phyloP scores from a whole-genome alignment of 2,329 filamentous ascomycete genomes.

The Arthrobotrys sphaeroides region DNA sequence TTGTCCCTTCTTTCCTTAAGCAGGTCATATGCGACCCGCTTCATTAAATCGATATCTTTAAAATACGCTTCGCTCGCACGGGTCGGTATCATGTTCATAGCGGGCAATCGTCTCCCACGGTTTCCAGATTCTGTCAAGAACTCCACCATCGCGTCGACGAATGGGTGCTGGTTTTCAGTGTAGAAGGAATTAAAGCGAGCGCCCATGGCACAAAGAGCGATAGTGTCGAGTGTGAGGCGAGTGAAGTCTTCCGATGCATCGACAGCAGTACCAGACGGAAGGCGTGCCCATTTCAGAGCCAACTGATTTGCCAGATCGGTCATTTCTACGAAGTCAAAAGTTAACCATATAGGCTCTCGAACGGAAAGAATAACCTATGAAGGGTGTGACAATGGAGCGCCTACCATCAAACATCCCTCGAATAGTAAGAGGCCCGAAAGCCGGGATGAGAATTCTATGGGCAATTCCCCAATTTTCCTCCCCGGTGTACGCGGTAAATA shows the following conservation, averaged over 20 bases:
- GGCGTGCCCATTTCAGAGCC: constrained; percentile 73
- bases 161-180: constrained; percentile 73
- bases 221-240: constrained; percentile 75
- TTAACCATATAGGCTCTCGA: too few relatives aligned
- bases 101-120: constrained; percentile 64
- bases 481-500: constrained; percentile 69
- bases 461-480: constrained; percentile 73
- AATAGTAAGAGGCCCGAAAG: constrained; percentile 75
- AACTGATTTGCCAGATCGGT: constrained; percentile 74
- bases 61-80: constrained; percentile 64
- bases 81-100: constrained; percentile 65
- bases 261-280: constrained; percentile 69
- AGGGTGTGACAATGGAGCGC: too few relatives aligned
- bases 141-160: constrained; percentile 73
- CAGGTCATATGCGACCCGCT: constrained; percentile 69
- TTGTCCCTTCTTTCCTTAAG: constrained; percentile 69
- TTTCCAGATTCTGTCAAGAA: constrained; percentile 69
- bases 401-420: constrained; percentile 71
- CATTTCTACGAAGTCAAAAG: constrained; percentile 65
- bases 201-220: constrained; percentile 66
- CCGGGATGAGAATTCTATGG: constrained; percentile 72
- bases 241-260: constrained; percentile 74
- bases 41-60: constrained; percentile 68
- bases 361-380: too few relatives aligned
- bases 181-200: constrained; percentile 79